phyloP scores from a whole-genome alignment of 352 stramenopile genomes.

The Globisporangium sylvaticum region DNA sequence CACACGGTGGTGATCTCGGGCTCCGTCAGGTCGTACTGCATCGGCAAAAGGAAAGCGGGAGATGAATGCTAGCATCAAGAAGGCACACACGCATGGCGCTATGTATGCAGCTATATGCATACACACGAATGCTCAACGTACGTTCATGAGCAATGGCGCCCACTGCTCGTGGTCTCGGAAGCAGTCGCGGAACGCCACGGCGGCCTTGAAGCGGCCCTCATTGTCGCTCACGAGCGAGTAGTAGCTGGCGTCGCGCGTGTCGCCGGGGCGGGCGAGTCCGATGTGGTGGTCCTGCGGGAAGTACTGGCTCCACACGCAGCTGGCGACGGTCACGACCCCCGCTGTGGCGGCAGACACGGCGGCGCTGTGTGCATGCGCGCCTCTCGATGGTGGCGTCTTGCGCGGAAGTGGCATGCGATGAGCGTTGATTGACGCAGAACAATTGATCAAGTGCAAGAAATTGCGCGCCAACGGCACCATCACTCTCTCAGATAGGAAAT shows the following conservation, averaged over 20 bases:
- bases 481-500: background rate
- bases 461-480: background rate
- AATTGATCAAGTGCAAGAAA: background rate
- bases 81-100: background rate
- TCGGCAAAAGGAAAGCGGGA: background rate
- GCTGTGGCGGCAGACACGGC: background rate
- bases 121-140: background rate
- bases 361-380: background rate
- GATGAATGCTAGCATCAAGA: background rate
- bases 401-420: slow-evolving; percentile 16
- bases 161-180: slow-evolving; percentile 48
- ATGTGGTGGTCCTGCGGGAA: slow-evolving; percentile 67
- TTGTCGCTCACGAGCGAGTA: slow-evolving; percentile 47
- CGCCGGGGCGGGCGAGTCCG: slow-evolving; percentile 29
- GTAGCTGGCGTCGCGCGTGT: slow-evolving; percentile 39
- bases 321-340: slow-evolving; percentile 32
- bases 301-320: slow-evolving; percentile 74
- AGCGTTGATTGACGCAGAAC: background rate
- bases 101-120: background rate
- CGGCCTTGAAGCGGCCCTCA: slow-evolving; percentile 53
- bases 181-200: slow-evolving; percentile 52
- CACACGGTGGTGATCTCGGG: slow-evolving; percentile 43
- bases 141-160: slow-evolving; percentile 35
- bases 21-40: slow-evolving; percentile 48
- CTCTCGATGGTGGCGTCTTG: slow-evolving; percentile 6